Evolutionary conservation across 306 rosid genomes (phyloP).

Genomic region (Lathyrus oleraceus): DNA sequence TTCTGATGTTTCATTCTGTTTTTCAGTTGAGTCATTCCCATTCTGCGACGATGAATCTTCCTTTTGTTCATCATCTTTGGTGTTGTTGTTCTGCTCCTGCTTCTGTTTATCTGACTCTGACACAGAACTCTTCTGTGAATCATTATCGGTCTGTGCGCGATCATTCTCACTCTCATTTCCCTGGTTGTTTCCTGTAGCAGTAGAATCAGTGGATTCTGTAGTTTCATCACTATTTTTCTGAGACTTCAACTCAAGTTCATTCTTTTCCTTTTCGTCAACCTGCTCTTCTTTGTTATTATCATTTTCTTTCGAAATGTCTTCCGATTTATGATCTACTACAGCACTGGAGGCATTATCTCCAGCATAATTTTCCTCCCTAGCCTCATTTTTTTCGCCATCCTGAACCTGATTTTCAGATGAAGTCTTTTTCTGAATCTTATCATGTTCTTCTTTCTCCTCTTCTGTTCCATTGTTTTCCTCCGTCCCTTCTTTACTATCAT

Average conservation of each 20-base stretch:
- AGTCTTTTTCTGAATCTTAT: slow-evolving; percentile 52
- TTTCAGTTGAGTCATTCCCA: slow-evolving; percentile 39
- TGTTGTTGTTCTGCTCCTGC: slow-evolving; percentile 31
- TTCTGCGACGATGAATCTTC: slow-evolving; percentile 32
- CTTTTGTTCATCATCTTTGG: slow-evolving; percentile 23
- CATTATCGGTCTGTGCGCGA: slow-evolving; percentile 39
- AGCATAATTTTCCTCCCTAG: slow-evolving; percentile 70
- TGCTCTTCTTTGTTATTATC: slow-evolving; percentile 50
- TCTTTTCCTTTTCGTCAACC: slow-evolving; percentile 51
- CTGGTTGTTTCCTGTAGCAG: slow-evolving; percentile 34
- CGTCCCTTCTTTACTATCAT: slow-evolving; percentile 43
- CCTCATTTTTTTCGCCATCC: slow-evolving; percentile 57
- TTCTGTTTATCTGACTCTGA: slow-evolving; percentile 37
- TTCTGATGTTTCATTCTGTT: slow-evolving; percentile 42
- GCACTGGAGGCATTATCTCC: slow-evolving; percentile 87
- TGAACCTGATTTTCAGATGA: slow-evolving; percentile 57
- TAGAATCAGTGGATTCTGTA: slow-evolving; percentile 37
- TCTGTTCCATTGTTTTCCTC: slow-evolving; percentile 44
- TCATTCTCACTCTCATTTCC: slow-evolving; percentile 42
- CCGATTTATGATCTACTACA: slow-evolving; percentile 54
- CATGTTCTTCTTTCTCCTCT: slow-evolving; percentile 46
- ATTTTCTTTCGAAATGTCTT: slow-evolving; percentile 42
- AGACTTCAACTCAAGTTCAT: slow-evolving; percentile 45
- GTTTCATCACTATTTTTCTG: slow-evolving; percentile 47
- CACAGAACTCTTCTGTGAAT: slow-evolving; percentile 35